Conservation (phyloP, 768 basidiomycete genomes). For the Termitomyces sp. region DNA sequence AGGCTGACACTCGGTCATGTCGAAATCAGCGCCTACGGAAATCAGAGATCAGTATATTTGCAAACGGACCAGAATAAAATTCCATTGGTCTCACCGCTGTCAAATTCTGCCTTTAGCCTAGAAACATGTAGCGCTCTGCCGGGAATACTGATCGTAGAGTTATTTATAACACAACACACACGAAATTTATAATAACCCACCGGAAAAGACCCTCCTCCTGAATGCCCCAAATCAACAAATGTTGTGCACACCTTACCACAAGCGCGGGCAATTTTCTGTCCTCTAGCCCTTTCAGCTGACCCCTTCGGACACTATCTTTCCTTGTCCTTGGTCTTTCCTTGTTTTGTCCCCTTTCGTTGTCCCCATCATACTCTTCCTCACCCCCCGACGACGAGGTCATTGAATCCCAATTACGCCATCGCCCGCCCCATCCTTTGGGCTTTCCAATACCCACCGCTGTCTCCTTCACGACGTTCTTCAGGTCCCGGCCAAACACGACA, state of each 20-base stretch:
- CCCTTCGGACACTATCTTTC: slow-evolving; percentile 19
- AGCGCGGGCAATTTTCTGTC: slow-evolving; percentile 62
- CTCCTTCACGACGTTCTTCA: slow-evolving; percentile 49
- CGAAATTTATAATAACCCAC: slow-evolving; percentile 33
- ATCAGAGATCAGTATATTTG: slow-evolving; percentile 6
- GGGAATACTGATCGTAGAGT: slow-evolving; percentile 51
- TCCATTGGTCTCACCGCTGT: slow-evolving; percentile 44
- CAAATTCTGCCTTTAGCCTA: slow-evolving; percentile 75
- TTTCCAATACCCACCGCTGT: slow-evolving; percentile 40
- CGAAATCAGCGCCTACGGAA: slow-evolving; percentile 76
- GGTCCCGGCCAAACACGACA: slow-evolving; percentile 62
- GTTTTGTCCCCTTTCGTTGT: slow-evolving; percentile 10
- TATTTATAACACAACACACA: slow-evolving; percentile 6
- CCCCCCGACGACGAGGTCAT: slow-evolving; percentile 1
- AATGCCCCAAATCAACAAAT: slow-evolving; percentile 76
- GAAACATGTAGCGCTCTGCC: slow-evolving; percentile 80
- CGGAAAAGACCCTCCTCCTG: slow-evolving; percentile 86
- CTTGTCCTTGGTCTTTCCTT: slow-evolving; percentile 8
- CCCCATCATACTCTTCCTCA: slow-evolving; percentile 17
- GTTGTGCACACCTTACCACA: slow-evolving; percentile 78
- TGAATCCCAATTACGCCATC: slow-evolving; percentile 20
- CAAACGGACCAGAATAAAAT: background rate
- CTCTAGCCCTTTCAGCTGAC: slow-evolving; percentile 35
- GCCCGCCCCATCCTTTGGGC: slow-evolving; percentile 13
- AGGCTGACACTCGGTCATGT: slow-evolving; percentile 71